Percentiles rank a stretch among this genome's conserved stretches.
Evolutionary conservation across 257 asterid genomes (phyloP).

Genomic region (Oldenlandia corymbosa): DNA sequence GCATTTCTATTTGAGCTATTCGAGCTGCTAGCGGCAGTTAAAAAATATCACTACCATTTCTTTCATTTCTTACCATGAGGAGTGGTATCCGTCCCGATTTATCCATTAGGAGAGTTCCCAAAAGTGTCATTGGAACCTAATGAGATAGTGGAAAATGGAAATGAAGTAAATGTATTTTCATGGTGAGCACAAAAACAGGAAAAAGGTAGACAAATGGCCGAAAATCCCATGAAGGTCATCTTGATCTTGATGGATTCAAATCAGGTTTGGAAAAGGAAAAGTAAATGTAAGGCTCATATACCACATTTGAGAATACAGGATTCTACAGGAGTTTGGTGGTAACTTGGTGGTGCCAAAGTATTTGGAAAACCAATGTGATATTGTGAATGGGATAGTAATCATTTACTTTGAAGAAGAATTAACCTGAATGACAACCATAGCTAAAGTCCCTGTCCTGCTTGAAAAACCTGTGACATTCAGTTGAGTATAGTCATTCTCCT

Average conservation of each 20-base stretch:
- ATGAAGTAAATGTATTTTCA: too few relatives aligned
- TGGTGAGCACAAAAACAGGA: too few relatives aligned
- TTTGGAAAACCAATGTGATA: neutral
- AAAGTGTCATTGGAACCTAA: conserved; percentile 71
- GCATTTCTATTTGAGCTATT: conserved; percentile 9
- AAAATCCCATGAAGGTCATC: too few relatives aligned
- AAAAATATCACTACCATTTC: neutral
- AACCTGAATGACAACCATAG: conserved; percentile 86
- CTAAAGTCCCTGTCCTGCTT: conserved; percentile 56
- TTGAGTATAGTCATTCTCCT: conserved; percentile 1
- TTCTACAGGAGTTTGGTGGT: too few relatives aligned
- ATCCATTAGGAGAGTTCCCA: conserved; percentile 73
- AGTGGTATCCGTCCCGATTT: conserved; percentile 79
- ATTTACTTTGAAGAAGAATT: neutral
- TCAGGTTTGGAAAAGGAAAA: too few relatives aligned
- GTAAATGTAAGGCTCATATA: too few relatives aligned
- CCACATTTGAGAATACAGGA: too few relatives aligned
- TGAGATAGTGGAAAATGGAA: too few relatives aligned
- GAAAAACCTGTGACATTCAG: conserved; percentile 55
- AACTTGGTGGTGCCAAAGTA: neutral
- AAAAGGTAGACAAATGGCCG: too few relatives aligned
- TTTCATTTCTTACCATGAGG: conserved; percentile 42
- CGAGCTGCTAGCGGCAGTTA: neutral
- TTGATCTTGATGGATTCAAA: too few relatives aligned
- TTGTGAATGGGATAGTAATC: neutral